These are phyloP conservation scores for Plenodomus lindquistii DNA, from an alignment of 2,329 filamentous ascomycete species.

Conservation along the genomic window DNA sequence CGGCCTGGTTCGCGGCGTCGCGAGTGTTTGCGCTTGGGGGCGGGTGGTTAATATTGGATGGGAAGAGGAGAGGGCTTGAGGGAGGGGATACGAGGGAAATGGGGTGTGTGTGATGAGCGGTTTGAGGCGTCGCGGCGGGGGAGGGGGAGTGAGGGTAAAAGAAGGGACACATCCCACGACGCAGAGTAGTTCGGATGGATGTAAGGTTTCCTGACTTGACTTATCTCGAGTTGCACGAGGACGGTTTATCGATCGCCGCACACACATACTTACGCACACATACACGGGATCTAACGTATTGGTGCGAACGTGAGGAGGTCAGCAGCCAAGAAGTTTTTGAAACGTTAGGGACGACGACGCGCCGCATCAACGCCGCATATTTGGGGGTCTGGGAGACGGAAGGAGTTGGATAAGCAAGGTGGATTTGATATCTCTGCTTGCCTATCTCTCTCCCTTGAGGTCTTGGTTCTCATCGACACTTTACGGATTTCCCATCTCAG, in stretches of 20 bases:
- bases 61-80: too few relatives aligned
- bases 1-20: not conserved
- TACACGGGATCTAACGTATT: not conserved
- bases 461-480: not conserved
- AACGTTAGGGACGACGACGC: not conserved
- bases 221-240: too few relatives aligned
- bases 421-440: not conserved
- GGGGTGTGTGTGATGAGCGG: too few relatives aligned
- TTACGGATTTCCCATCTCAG: not conserved
- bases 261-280: not conserved
- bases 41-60: too few relatives aligned
- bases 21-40: too few relatives aligned
- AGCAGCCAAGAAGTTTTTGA: too few relatives aligned
- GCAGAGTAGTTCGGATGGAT: too few relatives aligned
- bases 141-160: too few relatives aligned
- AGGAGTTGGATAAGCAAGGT: not conserved
- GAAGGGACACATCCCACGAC: too few relatives aligned
- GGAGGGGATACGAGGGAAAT: not conserved
- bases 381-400: too few relatives aligned
- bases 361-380: too few relatives aligned
- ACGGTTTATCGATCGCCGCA: not conserved
- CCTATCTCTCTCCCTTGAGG: not conserved
- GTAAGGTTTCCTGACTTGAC: not conserved
- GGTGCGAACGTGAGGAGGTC: not conserved
- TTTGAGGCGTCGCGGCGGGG: too few relatives aligned